Conservation (phyloP, 2,329 filamentous ascomycete genomes). For the Beauveria bassiana region DNA sequence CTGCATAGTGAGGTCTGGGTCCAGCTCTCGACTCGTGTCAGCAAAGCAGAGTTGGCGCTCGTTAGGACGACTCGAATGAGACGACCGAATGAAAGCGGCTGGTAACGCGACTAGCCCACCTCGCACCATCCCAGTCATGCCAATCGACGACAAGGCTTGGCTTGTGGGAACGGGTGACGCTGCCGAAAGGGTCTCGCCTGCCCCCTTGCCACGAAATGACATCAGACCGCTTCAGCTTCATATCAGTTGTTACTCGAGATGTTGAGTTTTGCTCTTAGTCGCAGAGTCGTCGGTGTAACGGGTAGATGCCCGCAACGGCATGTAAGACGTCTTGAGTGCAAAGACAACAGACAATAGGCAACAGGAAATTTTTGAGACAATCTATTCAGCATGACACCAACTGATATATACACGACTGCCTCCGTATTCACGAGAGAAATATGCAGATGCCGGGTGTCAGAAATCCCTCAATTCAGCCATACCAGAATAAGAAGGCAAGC, state of each 20-base stretch:
- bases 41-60: neutral
- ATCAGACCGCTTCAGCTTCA: conserved; percentile 1
- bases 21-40: neutral
- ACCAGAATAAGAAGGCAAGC: conserved; percentile 1
- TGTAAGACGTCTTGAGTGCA: too few relatives aligned
- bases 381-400: too few relatives aligned
- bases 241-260: neutral
- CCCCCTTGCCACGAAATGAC: conserved; percentile 7
- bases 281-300: too few relatives aligned
- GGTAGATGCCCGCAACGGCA: too few relatives aligned
- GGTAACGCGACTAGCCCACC: neutral
- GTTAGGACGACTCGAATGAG: neutral
- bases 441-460: neutral
- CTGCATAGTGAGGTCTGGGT: neutral
- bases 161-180: conserved; percentile 9
- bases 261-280: neutral
- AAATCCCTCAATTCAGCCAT: conserved; percentile 6
- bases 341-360: too few relatives aligned
- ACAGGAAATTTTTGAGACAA: too few relatives aligned
- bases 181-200: conserved; percentile 8
- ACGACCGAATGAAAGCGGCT: neutral
- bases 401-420: too few relatives aligned
- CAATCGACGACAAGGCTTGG: conserved; percentile 5
- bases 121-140: neutral
- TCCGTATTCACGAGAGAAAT: too few relatives aligned